phyloP scores from a whole-genome alignment of 202 grass and related monocot species.

The Cymbopogon flexuosus region DNA sequence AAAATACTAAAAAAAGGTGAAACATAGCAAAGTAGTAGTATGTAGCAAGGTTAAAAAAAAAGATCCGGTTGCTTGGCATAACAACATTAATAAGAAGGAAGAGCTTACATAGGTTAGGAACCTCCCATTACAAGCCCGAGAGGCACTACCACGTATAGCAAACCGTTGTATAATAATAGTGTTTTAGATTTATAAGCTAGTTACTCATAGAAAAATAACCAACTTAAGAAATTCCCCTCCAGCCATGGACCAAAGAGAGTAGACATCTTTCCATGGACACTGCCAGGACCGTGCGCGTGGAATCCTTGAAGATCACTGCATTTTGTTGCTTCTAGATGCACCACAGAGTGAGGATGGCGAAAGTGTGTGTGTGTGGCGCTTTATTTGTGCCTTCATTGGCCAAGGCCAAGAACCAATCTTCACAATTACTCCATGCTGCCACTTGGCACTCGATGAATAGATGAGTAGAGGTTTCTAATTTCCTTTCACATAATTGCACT shows the following conservation, averaged over 20 bases:
- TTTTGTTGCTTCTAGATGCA: neutral
- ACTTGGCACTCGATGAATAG: neutral
- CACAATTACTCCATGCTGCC: neutral
- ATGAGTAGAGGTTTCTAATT: neutral
- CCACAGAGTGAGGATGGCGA: neutral
- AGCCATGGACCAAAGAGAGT: neutral
- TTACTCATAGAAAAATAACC: neutral
- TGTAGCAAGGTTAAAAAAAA: neutral
- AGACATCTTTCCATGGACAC: neutral
- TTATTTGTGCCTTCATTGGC: neutral
- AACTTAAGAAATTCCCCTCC: neutral
- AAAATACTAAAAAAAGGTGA: neutral
- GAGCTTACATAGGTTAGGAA: neutral
- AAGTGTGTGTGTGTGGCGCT: neutral
- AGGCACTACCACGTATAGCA: too few relatives aligned
- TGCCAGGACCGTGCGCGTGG: neutral
- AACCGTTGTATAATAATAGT: too few relatives aligned
- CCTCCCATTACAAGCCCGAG: too few relatives aligned
- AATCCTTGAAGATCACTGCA: neutral
- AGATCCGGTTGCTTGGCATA: neutral
- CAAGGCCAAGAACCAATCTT: neutral
- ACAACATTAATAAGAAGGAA: neutral
- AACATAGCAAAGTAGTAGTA: neutral
- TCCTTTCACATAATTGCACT: neutral
- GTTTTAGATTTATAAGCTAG: neutral